Percentiles rank a stretch among this genome's conserved stretches.
Conservation (phyloP, 208 protist genomes). For the Herpetomonas samuelpessoai region DNA sequence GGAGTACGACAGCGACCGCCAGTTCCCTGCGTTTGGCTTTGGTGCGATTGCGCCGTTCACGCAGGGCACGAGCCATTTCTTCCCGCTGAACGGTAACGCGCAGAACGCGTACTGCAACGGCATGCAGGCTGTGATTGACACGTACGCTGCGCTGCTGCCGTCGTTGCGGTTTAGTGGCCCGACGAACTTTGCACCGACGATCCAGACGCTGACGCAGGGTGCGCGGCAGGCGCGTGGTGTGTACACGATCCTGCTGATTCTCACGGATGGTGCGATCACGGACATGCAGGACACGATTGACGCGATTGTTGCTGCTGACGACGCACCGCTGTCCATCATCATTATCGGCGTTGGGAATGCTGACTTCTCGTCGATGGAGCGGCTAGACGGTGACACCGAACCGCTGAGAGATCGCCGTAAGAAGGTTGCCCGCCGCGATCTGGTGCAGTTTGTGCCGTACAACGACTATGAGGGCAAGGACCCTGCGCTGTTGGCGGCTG, state of each 20-base stretch:
- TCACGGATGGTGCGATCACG: conserved; percentile 79
- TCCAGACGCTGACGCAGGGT: conserved; percentile 11
- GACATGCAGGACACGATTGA: conserved; percentile 64
- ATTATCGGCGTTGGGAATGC: conserved; percentile 86
- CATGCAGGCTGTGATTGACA: conserved; percentile 25
- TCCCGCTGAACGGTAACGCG: conserved; percentile 15
- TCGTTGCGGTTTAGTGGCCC: conserved; percentile 25
- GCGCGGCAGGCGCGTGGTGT: conserved; percentile 1
- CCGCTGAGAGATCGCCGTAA: neutral
- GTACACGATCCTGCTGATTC: conserved; percentile 79
- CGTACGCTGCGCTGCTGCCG: conserved; percentile 16
- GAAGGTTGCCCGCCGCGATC: conserved; percentile 14
- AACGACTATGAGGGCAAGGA: conserved; percentile 12
- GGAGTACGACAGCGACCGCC: conserved; percentile 12
- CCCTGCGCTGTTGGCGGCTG: conserved; percentile 20
- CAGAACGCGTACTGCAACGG: conserved; percentile 23
- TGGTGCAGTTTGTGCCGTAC: conserved; percentile 59
- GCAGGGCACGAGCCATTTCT: conserved; percentile 23
- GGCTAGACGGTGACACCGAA: conserved; percentile 35
- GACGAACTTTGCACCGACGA: conserved; percentile 41
- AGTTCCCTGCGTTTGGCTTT: conserved; percentile 21
- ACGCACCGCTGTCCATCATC: conserved; percentile 68
- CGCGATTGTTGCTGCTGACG: conserved; percentile 47
- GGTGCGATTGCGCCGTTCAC: conserved; percentile 13
- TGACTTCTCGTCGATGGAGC: conserved; percentile 74